Base-by-base conservation (phyloP, 352 stramenopile species). In the Phytophthora chlamydospora region DNA sequence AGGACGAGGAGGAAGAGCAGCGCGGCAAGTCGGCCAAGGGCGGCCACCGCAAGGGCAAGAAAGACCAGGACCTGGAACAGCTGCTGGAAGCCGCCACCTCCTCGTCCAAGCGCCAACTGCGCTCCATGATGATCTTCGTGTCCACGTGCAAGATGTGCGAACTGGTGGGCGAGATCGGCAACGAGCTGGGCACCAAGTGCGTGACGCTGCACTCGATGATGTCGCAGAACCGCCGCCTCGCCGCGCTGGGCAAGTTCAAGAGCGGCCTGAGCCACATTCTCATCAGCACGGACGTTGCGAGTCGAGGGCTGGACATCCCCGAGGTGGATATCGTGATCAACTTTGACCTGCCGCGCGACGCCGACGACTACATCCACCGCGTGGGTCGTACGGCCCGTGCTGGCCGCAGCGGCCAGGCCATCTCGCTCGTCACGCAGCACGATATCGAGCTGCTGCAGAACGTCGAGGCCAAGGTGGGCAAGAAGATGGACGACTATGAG, bases 321-420 rank as follows among this genome's bases (percentile, higher is more conserved):
- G 80, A 96, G 53, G 92, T 98, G 10, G 96, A 99, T 68, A 73
- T 99, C 3, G 98, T 99, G 17, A 76, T 99, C 39, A 99, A 99
- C 73, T 98, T 96, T 35, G 97, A 99, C 72, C 60, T 99, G 17
- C 98, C 98, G 4, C 83, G 91, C 24, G 91, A 94, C 49, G 72
- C 95, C n/a, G 89, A 97, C 38, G 96, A 99, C 70, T 99, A 99
- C 71, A 95, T 99, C 35, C 98, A 99, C 71, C 90, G 97, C 29
- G 95, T 99, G 31, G 97, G 97, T 46, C 86, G 97, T 66, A 99
- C 96, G 2, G 96, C 95, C 9, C 88, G 96, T 72, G 95, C 95
- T 0, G 96, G 97, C 6, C 76, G 93, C 48, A 77, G 80, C 43
- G 97, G 97, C 29, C 79, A 88, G 39, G 93, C 97, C 10, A 94